Evolutionary conservation across 768 basidiomycete genomes (phyloP), one percentile per base, ranked within the genome.

Genomic region (Boletus sp.): DNA sequence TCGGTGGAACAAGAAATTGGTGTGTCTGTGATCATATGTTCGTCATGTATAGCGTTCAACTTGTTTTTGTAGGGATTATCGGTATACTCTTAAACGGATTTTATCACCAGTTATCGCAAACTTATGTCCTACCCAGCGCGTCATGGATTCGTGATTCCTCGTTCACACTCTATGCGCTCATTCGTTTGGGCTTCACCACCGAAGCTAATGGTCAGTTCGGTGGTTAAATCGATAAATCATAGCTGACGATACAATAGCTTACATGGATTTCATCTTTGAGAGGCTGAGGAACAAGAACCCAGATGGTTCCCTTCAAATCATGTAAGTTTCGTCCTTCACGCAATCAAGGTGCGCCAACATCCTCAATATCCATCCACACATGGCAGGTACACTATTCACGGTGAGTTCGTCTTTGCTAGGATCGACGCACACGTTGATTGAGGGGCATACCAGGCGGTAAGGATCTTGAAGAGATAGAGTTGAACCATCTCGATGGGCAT

Each of bases 101-200:
- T 11, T 30, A 20, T 30, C 7, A 1, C 40, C 6, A n/a, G 6
- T 37, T 28, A 3, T 28, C 20, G 32, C 12, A 24, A 47, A 18
- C 40, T 54, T n/a, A 49, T 4, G 7, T 42, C 39, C 32, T 37
- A 28, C 52, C 28, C 58, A 89, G 89, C 20, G 86, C 85, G 4
- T 90, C 89, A 1, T 93, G 91, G 90, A 92, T 98, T 66, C 86
- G 96, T n/a, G 96, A 99, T 67, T 88, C 94, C 0, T 92, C 90
- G 0, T 99, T 99, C 78, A 94, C 93, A 1, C 81, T 98, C 6
- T 99, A 98, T 67, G 96, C 95, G 0, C 80, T 98, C 39, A 87
- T 98, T 55, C 82, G 97, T 39, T 81, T 98, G 1, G 97, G 96
- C 0, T 98, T 95, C 73, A 98, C 94, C 0, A 82, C 90, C 18